Evolutionary conservation across 108 stramenopile species (phyloP), one percentile per base, ranked within the genome.

Genomic region (Skeletonema tropicum): DNA sequence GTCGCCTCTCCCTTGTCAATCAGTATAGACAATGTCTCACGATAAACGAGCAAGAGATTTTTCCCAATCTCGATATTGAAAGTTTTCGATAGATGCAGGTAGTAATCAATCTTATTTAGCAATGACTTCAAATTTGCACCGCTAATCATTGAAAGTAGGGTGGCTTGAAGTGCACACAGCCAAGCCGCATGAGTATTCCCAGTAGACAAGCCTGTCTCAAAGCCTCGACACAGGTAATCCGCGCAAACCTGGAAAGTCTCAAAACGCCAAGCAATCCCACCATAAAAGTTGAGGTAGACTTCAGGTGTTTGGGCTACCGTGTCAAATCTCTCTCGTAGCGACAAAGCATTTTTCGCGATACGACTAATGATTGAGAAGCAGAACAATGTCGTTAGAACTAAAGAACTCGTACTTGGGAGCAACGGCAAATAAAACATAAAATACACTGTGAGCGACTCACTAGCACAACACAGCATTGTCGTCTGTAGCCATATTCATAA

Each of bases 61-160:
- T n/a, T 68, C 31, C 9, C 25, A 9, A 48, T n/a, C 36, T 73
- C 32, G 45, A 11, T 21, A 33, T 58, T 57, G 33, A 57, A 65
- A 17, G 30, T 55, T 38, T 29, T 21, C 6, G 60, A 38, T 12
- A 79, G 60, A 36, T 68, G 64, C 15, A 80, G 33, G 21, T 68
- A 72, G 52, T 66, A 61, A 41, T 80, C 66, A 3, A 80, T 49
- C 67, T 73, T 55, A 3, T 68, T 58, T 13, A 68, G 35, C 32
- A 80, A 42, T 29, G 21, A 4, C 49, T 60, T 23, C 32, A 79
- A 33, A 7, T 68, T 79, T 36, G 30, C 65, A 13, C 78, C 78
- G 3, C 66, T 60, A n/a, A 48, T 48, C 12, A 79, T 26, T 33
- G 39, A 26, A 21, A 46, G 39, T 36, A 26, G 19, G 59, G 35